Percentiles rank a stretch among this genome's conserved stretches.
phyloP scores from a whole-genome alignment of 1,139 yeast genomes.

The Taiozyma sp. region DNA sequence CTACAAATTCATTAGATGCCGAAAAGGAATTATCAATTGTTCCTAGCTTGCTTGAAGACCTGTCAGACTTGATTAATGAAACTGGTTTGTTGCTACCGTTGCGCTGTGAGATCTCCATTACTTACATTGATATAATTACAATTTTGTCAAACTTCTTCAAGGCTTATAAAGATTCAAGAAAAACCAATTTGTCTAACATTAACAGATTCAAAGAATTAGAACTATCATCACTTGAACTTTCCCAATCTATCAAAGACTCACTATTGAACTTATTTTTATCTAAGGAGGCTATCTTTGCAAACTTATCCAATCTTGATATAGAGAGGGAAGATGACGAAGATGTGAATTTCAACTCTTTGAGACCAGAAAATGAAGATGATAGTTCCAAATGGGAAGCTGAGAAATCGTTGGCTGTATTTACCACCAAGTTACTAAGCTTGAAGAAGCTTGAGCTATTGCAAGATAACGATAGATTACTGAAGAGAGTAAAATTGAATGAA shows the following conservation, averaged over 20 bases:
- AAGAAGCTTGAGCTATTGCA: slow-evolving; percentile 37
- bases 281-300: slow-evolving; percentile 31
- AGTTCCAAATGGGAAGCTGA: slow-evolving; percentile 34
- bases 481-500: slow-evolving; percentile 45
- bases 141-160: slow-evolving; percentile 15
- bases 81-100: background rate
- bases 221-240: slow-evolving; percentile 26
- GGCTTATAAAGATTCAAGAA: slow-evolving; percentile 16
- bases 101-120: background rate
- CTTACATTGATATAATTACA: slow-evolving; percentile 8
- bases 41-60: slow-evolving; percentile 13
- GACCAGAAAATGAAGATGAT: slow-evolving; percentile 22
- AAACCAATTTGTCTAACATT: slow-evolving; percentile 25
- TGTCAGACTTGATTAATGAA: slow-evolving; percentile 7
- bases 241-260: slow-evolving; percentile 12
- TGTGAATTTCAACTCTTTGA: slow-evolving; percentile 43
- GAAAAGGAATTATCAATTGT: slow-evolving; percentile 14
- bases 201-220: slow-evolving; percentile 28
- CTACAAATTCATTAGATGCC: slow-evolving; percentile 15
- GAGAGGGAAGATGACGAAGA: slow-evolving; percentile 57
- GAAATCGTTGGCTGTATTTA: slow-evolving; percentile 44
- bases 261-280: slow-evolving; percentile 25
- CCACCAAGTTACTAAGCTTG: slow-evolving; percentile 46
- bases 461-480: slow-evolving; percentile 25
- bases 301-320: slow-evolving; percentile 32